These are phyloP conservation scores for Yamadazyma spencermartinsiae DNA, from an alignment of 1,139 yeast species.

Conservation along the genomic window DNA sequence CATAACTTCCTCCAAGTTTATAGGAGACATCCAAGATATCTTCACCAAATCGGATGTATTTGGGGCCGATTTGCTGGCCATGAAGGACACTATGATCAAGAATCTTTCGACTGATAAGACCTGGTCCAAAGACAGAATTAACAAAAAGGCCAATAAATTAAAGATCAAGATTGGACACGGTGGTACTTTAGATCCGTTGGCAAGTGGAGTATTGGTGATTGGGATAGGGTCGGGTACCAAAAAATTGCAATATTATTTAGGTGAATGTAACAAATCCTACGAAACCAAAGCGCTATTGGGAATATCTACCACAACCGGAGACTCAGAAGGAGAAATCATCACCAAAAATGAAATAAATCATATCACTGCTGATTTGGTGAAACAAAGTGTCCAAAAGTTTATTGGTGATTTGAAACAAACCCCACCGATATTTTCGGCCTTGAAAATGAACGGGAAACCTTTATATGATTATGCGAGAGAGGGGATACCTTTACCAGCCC, in stretches of 20 bases:
- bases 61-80: constrained; percentile 50
- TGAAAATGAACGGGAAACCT: constrained; percentile 93
- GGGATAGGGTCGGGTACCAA: constrained; percentile 94
- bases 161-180: constrained; percentile 96
- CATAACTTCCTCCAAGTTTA: constrained; percentile 72
- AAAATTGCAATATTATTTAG: constrained; percentile 64
- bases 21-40: constrained; percentile 61
- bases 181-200: constrained; percentile 94
- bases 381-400: constrained; percentile 57
- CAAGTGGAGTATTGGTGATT: constrained; percentile 87
- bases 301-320: constrained; percentile 90
- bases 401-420: constrained; percentile 81
- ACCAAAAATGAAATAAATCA: constrained; percentile 58
- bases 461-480: constrained; percentile 92
- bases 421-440: constrained; percentile 93
- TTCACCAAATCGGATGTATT: constrained; percentile 65
- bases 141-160: constrained; percentile 48
- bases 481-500: constrained; percentile 79
- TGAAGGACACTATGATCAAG: constrained; percentile 30
- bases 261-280: constrained; percentile 75
- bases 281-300: constrained; percentile 87
- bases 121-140: constrained; percentile 46
- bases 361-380: constrained; percentile 55
- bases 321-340: constrained; percentile 81
- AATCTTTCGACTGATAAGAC: constrained; percentile 47